Evolutionary conservation across 306 rosid species (phyloP).

Genomic region (Cucurbita moschata): DNA sequence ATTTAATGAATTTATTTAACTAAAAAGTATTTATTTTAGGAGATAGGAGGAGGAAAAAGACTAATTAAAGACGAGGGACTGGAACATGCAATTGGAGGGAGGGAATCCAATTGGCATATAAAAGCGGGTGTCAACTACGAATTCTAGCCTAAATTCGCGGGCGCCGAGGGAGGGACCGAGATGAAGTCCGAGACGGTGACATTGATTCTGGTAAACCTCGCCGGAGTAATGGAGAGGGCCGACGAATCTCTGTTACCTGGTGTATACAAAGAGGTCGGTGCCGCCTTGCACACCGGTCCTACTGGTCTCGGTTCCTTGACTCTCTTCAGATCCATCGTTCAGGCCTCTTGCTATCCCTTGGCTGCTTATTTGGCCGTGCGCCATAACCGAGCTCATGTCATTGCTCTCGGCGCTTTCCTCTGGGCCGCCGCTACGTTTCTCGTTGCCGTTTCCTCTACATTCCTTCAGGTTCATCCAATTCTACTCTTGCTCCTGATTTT

Average conservation of each 20-base stretch:
- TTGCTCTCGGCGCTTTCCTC: constrained; percentile 76
- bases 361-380: constrained; percentile 66
- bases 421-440: constrained; percentile 93
- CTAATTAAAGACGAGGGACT: neutral
- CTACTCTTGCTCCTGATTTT: neutral
- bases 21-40: neutral
- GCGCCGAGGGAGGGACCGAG: neutral
- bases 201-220: constrained; percentile 67
- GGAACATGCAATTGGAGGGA: neutral
- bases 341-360: constrained; percentile 59
- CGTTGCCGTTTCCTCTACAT: constrained; percentile 75
- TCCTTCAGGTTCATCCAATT: constrained; percentile 39
- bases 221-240: constrained; percentile 85
- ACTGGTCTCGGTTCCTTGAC: constrained; percentile 76
- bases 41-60: neutral
- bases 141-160: neutral
- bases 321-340: constrained; percentile 68
- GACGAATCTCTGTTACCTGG: constrained; percentile 77
- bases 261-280: constrained; percentile 77
- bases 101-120: neutral
- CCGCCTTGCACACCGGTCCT: constrained; percentile 81
- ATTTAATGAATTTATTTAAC: neutral
- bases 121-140: neutral
- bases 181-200: constrained; percentile 62
- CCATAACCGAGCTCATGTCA: constrained; percentile 75